Percentiles rank a stretch among this genome's conserved stretches.
phyloP scores from a whole-genome alignment of 148 eudicot genomes.

The Rhododendron molle region DNA sequence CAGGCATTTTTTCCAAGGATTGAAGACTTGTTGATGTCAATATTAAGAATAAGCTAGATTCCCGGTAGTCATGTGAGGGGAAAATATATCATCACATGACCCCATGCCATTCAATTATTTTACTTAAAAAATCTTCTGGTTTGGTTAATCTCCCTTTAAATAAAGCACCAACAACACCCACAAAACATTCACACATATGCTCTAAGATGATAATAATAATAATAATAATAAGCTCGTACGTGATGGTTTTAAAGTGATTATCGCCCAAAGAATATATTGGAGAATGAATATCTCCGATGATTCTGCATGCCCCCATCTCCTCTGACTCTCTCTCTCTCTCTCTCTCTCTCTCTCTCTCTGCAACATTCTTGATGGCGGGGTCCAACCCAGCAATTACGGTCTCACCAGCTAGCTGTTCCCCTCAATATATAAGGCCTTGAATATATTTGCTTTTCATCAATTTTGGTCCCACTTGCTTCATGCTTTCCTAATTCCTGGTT shows the following conservation, averaged over 20 bases:
- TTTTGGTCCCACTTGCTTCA: constrained; percentile 19
- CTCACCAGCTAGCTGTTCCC: constrained; percentile 42
- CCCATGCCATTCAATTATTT: neutral
- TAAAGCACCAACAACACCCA: neutral
- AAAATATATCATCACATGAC: constrained; percentile 23
- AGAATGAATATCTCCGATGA: constrained; percentile 37
- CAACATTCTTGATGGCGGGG: constrained; percentile 30
- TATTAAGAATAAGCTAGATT: constrained; percentile 19
- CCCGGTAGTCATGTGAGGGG: constrained; percentile 24
- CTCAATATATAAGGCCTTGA: constrained; percentile 16
- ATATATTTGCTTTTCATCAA: constrained; percentile 15
- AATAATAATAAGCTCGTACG: neutral
- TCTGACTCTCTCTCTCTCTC: constrained; percentile 18
- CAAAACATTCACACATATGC: constrained; percentile 11
- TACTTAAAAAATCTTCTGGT: neutral
- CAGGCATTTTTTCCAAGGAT: neutral
- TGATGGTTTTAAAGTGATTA: constrained; percentile 4
- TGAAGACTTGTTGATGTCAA: constrained; percentile 4
- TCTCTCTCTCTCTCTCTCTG: constrained; percentile 18
- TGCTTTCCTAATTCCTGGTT: neutral
- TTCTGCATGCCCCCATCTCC: constrained; percentile 20
- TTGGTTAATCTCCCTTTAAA: neutral
- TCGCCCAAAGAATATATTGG: constrained; percentile 29
- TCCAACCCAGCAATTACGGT: constrained; percentile 34
- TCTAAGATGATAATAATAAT: too few relatives aligned